Evolutionary conservation across 805 yeast genomes (phyloP).

Genomic region (Sungouiella blattae): DNA sequence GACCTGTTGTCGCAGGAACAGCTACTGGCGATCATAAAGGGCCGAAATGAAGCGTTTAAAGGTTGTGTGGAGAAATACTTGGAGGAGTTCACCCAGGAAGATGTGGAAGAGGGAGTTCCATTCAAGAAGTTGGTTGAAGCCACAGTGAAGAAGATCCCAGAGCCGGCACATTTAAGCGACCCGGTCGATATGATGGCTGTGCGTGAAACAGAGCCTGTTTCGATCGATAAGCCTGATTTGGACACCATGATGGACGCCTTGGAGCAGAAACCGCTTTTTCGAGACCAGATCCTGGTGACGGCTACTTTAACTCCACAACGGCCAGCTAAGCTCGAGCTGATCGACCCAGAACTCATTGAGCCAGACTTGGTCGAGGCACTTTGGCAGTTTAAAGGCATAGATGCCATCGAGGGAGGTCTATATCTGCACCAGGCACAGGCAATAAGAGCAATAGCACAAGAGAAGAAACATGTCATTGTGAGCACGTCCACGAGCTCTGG

Average conservation of each 20-base stretch:
- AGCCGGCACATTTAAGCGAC: constrained; percentile 47
- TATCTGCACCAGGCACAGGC: constrained; percentile 86
- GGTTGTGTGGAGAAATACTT: constrained; percentile 15
- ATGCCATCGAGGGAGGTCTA: constrained; percentile 41
- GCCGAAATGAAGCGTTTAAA: constrained; percentile 52
- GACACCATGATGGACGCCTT: constrained; percentile 44
- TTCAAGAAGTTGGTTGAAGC: constrained; percentile 33
- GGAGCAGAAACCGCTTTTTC: constrained; percentile 48
- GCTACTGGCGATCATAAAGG: constrained; percentile 56
- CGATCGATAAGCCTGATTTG: constrained; percentile 11
- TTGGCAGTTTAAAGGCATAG: constrained; percentile 40
- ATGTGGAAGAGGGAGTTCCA: constrained; percentile 33
- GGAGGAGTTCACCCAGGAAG: constrained; percentile 20
- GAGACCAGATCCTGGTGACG: constrained; percentile 57
- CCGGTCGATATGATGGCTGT: constrained; percentile 49
- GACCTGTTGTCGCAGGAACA: constrained; percentile 54
- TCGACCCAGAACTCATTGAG: constrained; percentile 43
- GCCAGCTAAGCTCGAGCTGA: constrained; percentile 41
- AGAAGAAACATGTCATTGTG: constrained; percentile 46
- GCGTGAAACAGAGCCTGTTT: constrained; percentile 12
- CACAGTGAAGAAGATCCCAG: constrained; percentile 44
- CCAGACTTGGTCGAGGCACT: constrained; percentile 50
- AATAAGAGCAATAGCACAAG: neutral
- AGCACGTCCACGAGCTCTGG: constrained; percentile 98
- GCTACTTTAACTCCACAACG: constrained; percentile 45